Base-by-base conservation (phyloP, 306 rosid genomes). In the Glycine soja region DNA sequence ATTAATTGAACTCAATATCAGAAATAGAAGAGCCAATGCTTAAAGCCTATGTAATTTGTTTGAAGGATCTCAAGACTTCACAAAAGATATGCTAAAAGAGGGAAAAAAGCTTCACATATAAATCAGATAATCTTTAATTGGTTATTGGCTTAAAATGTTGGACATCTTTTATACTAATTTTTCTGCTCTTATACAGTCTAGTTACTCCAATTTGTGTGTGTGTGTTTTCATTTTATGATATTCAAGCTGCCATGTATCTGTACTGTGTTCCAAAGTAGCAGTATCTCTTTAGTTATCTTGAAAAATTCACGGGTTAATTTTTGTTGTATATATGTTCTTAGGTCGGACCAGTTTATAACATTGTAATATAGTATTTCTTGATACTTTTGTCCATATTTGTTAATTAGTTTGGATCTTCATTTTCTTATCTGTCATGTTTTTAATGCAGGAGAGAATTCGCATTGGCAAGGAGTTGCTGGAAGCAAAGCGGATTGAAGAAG, bases 401-500 rank as follows among this genome's bases (percentile, higher is more conserved):
- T 69, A 73, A 13, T 64, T 15, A 40, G 16, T 72, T 82, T 16
- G 79, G 42, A 32, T 77, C 40, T 76, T 61, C 54, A 59, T 77
- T 66, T 80, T 34, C 75, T 73, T 80, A 24, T 42, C 18, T 59
- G 9, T 71, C 19, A 63, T 32, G 65, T 78, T 56, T 69, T 81
- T 79, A 40, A 4, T 73, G 50, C 88, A 95, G 99, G 99, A 93
- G 90, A 93, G 99, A 84, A 90, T 95, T 77, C 94, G 99, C 57
- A 77, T 95, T n/a, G 99, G 99, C 81, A 95, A 92, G 87, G 99
- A 95, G 80, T 87, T 95, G 78, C 77, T 95, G 74, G 99, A 95
- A 88, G 99, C 99, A 34, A 95, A 95, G 88, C 90, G 97, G 85
- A 93, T 90, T 45, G 99, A 93, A 84, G 98, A 93, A 79, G 93